phyloP scores from a whole-genome alignment of 345 rosid species.

The Lumnitzera racemosa region DNA sequence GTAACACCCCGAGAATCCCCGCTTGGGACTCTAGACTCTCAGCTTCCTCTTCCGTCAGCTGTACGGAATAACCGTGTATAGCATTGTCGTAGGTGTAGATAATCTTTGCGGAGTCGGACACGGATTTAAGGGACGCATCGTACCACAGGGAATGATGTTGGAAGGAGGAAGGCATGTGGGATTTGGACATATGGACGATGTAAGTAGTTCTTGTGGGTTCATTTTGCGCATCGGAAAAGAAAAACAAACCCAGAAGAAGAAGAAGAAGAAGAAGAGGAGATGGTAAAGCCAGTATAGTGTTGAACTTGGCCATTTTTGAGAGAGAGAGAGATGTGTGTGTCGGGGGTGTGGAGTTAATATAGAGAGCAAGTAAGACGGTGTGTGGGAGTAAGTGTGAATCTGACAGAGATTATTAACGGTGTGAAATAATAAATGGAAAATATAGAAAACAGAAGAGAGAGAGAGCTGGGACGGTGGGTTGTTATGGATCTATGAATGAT shows the following conservation, averaged over 20 bases:
- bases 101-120: constrained; percentile 41
- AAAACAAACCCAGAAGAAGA: not conserved
- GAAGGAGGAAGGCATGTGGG: constrained; percentile 59
- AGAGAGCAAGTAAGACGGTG: not conserved
- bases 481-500: constrained; percentile 32
- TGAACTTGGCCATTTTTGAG: constrained; percentile 1
- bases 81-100: constrained; percentile 51
- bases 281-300: not conserved
- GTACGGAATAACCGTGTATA: constrained; percentile 52
- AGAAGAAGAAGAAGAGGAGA: not conserved
- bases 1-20: constrained; percentile 39
- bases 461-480: constrained; percentile 14
- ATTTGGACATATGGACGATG: constrained; percentile 84
- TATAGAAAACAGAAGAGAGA: not conserved
- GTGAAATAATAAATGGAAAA: no score
- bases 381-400: not conserved
- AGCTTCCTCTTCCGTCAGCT: constrained; percentile 37
- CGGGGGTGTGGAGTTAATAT: not conserved
- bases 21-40: constrained; percentile 30
- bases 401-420: not conserved
- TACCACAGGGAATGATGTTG: constrained; percentile 75
- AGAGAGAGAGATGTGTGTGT: not conserved
- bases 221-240: constrained; percentile 1
- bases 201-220: constrained; percentile 36
- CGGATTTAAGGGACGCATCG: constrained; percentile 58